Conservation (phyloP, 108 stramenopile species). For the Nitzschia inconspicua region DNA sequence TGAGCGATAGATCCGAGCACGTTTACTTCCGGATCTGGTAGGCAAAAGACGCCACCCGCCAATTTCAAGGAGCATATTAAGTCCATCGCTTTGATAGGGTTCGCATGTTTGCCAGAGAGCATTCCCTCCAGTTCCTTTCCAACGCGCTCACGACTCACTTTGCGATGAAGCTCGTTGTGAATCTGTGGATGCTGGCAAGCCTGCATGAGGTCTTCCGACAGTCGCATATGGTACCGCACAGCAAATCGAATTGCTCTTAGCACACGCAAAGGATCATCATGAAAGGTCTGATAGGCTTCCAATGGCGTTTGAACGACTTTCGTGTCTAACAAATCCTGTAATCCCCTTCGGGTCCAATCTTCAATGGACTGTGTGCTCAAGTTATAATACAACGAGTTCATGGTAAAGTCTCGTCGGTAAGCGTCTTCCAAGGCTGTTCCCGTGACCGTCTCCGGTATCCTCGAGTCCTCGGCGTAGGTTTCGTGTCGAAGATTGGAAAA, state of each 20-base stretch:
- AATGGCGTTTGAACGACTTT: constrained; percentile 79
- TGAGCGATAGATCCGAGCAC: constrained; percentile 28
- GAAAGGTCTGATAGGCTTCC: constrained; percentile 62
- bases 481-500: constrained; percentile 93
- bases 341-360: constrained; percentile 87
- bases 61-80: constrained; percentile 65
- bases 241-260: constrained; percentile 90
- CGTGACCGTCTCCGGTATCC: constrained; percentile 84
- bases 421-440: constrained; percentile 94
- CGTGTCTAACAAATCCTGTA: constrained; percentile 63
- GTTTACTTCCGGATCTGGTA: constrained; percentile 29
- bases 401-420: constrained; percentile 90
- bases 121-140: constrained; percentile 90
- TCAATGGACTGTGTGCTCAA: constrained; percentile 71
- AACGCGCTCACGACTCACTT: constrained; percentile 88
- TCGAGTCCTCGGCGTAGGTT: constrained; percentile 66
- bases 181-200: constrained; percentile 51
- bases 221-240: constrained; percentile 67
- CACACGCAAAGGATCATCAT: constrained; percentile 92
- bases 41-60: constrained; percentile 63
- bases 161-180: constrained; percentile 71
- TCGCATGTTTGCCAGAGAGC: constrained; percentile 70
- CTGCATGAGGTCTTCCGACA: constrained; percentile 52
- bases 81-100: constrained; percentile 58
- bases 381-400: constrained; percentile 96